phyloP scores from a whole-genome alignment of 2,329 filamentous ascomycete species.

The Hypoxylon sp. region DNA sequence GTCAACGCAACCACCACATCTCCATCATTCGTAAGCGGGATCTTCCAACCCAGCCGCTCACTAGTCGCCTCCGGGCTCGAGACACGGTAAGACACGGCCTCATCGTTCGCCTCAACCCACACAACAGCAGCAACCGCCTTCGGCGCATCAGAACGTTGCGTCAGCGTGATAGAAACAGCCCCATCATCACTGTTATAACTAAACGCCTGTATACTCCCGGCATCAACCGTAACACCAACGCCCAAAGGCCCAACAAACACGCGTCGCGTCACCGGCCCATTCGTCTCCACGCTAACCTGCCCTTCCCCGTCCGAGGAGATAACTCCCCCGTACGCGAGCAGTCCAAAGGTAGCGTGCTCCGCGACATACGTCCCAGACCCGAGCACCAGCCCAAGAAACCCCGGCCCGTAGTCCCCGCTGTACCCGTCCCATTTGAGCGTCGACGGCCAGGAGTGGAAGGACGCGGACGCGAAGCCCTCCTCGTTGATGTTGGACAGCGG shows the following conservation, averaged over 20 bases:
- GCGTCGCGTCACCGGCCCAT: conserved; percentile 56
- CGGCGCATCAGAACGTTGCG: conserved; percentile 44
- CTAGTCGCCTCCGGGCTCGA: conserved; percentile 32
- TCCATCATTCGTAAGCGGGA: conserved; percentile 38
- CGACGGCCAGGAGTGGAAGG: conserved; percentile 66
- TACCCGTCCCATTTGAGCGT: conserved; percentile 65
- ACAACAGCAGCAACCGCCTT: conserved; percentile 44
- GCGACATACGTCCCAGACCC: conserved; percentile 61
- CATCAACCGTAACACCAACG: conserved; percentile 52
- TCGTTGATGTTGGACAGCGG: conserved; percentile 64
- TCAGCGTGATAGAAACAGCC: conserved; percentile 44
- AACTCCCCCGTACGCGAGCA: conserved; percentile 60
- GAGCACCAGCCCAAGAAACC: conserved; percentile 60
- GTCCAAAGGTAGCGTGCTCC: conserved; percentile 53
- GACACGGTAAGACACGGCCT: conserved; percentile 38
- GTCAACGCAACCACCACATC: conserved; percentile 38
- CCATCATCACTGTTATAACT: conserved; percentile 43
- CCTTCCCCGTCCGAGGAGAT: conserved; percentile 39
- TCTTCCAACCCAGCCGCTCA: conserved; percentile 43
- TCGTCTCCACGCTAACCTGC: conserved; percentile 50
- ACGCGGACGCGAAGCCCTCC: conserved; percentile 62
- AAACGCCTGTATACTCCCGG: conserved; percentile 53
- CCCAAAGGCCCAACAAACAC: conserved; percentile 59
- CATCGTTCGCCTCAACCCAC: conserved; percentile 49
- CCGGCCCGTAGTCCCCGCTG: conserved; percentile 65